Evolutionary conservation across 202 grass and related monocot species (phyloP).

Genomic region (Zoysia matrella): DNA sequence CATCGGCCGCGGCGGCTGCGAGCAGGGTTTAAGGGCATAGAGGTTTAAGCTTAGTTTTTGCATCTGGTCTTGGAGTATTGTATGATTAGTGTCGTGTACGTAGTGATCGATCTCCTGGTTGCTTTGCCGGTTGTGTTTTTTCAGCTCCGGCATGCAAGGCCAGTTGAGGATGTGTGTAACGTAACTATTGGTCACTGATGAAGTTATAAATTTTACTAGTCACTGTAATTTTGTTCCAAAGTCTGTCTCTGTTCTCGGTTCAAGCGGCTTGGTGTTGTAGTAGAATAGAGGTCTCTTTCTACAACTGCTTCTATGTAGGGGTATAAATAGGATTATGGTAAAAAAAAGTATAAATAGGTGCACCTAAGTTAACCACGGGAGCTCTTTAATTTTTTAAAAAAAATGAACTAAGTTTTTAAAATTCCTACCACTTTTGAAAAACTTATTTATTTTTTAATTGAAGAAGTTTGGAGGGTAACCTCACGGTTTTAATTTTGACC

Average conservation of each 20-base stretch:
- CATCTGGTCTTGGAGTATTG: conserved; percentile 25
- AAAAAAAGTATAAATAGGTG: too few relatives aligned
- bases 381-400: too few relatives aligned
- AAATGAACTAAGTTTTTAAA: too few relatives aligned
- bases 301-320: too few relatives aligned
- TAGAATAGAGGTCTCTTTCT: background rate
- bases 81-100: conserved; percentile 38
- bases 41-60: conserved; percentile 50
- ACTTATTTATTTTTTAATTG: too few relatives aligned
- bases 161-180: conserved; percentile 52
- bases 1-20: conserved; percentile 58
- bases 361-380: too few relatives aligned
- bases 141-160: conserved; percentile 42
- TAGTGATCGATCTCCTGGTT: conserved; percentile 56
- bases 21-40: conserved; percentile 55
- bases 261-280: background rate
- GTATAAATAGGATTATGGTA: too few relatives aligned
- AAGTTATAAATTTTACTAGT: conserved; percentile 25
- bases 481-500: too few relatives aligned
- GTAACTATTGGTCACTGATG: conserved; percentile 40
- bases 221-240: conserved; percentile 17
- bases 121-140: conserved; percentile 73
- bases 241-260: background rate
- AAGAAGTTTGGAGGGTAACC: too few relatives aligned
- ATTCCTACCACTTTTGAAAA: too few relatives aligned